phyloP scores from a whole-genome alignment of 164 flowering plant species.

The Nelumbo lutea region DNA sequence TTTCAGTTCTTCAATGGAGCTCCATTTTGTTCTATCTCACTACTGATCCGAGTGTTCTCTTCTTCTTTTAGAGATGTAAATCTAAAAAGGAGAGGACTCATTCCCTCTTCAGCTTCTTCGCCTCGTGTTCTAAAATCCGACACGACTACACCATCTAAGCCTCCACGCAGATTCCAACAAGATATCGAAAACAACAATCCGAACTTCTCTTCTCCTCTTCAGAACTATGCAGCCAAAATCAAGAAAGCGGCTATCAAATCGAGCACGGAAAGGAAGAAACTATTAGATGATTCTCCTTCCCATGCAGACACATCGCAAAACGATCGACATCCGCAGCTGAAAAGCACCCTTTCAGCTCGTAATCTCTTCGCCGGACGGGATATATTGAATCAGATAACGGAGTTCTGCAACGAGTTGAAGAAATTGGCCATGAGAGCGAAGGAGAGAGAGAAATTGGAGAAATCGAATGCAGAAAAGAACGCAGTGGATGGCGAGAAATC shows the following conservation, averaged over 20 bases:
- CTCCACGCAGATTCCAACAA: conserved; percentile 20
- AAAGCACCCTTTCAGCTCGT: conserved; percentile 60
- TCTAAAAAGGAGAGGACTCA: conserved; percentile 48
- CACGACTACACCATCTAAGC: conserved; percentile 3
- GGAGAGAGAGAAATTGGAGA: conserved; percentile 39
- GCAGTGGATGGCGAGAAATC: conserved; percentile 10
- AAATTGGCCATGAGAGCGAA: conserved; percentile 49
- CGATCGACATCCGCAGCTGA: conserved; percentile 36
- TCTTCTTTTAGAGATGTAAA: conserved; percentile 39
- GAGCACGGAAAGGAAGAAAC: conserved; percentile 41
- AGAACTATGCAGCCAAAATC: conserved; percentile 22
- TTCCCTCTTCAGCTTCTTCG: conserved; percentile 20
- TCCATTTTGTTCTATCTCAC: neutral
- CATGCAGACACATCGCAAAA: conserved; percentile 12
- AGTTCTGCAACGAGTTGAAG: conserved; percentile 82
- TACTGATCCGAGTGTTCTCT: neutral
- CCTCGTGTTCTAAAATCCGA: conserved; percentile 4
- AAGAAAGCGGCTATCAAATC: conserved; percentile 48
- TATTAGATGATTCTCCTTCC: neutral
- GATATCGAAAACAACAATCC: conserved; percentile 75
- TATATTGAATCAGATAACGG: conserved; percentile 63
- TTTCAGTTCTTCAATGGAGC: neutral
- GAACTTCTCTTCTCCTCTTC: conserved; percentile 38
- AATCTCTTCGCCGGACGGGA: conserved; percentile 69
- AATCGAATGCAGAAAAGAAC: conserved; percentile 7